Percentiles rank a stretch among this genome's conserved stretches.
phyloP scores from a whole-genome alignment of 352 stramenopile species.

The Globisporangium canariense region DNA sequence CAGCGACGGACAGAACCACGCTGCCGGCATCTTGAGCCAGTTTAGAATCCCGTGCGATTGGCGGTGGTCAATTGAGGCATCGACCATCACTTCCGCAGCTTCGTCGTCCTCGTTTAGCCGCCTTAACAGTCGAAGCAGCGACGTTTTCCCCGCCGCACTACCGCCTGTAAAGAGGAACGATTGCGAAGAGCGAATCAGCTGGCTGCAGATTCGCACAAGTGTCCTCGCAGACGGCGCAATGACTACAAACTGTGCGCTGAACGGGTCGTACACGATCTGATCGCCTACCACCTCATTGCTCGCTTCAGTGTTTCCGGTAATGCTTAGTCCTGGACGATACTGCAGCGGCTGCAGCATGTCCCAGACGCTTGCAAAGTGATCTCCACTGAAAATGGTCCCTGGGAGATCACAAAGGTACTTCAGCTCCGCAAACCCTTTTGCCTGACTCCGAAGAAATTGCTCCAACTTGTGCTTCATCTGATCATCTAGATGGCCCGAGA shows the following conservation, averaged over 20 bases:
- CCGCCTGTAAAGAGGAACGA: slow-evolving; percentile 50
- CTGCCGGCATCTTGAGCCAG: slow-evolving; percentile 36
- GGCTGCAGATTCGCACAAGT: slow-evolving; percentile 33
- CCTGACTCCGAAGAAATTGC: slow-evolving; percentile 32
- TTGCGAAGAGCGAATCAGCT: slow-evolving; percentile 30
- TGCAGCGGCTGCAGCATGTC: slow-evolving; percentile 15
- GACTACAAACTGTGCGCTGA: slow-evolving; percentile 34
- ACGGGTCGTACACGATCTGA: slow-evolving; percentile 24
- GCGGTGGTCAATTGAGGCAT: slow-evolving; percentile 44
- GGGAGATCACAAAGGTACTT: slow-evolving; percentile 30
- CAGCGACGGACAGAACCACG: slow-evolving; percentile 35
- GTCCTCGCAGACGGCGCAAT: slow-evolving; percentile 21
- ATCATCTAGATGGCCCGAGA: slow-evolving; percentile 41
- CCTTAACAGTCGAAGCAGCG: slow-evolving; percentile 37
- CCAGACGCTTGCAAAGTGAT: slow-evolving; percentile 39
- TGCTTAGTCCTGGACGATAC: not conserved
- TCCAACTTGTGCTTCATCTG: slow-evolving; percentile 44
- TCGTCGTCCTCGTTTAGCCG: slow-evolving; percentile 36
- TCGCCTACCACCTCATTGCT: not conserved
- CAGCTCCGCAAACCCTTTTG: slow-evolving; percentile 33
- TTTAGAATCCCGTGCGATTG: slow-evolving; percentile 38
- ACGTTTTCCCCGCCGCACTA: slow-evolving; percentile 47
- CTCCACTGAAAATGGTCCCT: slow-evolving; percentile 33
- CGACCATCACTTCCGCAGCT: slow-evolving; percentile 35
- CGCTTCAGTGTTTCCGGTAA: not conserved